Base-by-base conservation (phyloP, 306 rosid species). In the Vicia sativa region DNA sequence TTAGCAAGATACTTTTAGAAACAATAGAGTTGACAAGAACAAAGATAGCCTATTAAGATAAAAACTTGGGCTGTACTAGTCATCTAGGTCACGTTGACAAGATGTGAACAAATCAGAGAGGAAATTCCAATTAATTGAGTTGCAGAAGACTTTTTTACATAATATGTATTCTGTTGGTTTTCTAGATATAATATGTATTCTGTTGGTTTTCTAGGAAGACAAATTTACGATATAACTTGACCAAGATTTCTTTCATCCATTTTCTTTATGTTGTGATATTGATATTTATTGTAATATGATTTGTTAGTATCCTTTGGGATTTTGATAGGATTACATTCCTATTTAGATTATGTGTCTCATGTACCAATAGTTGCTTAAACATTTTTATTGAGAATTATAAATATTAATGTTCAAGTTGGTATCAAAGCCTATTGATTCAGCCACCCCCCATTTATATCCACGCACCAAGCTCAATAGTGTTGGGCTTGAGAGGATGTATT, bases 111-210 rank as follows among this genome's bases (percentile, higher is more conserved):
- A 58, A 13, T 21, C 23, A 9, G 21, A 15, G 8, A 43, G 50
- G 48, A 67, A 59, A 78, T 65, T 67, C 71, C 43, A 29, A n/a
- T 14, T 31, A 7, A 55, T 38, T 3, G 62, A 56, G 44, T 59
- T 44, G 21, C 72, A 9, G 6, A 16, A 67, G 34, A 42, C 62
- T 61, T 31, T 69, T 66, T 8, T n/a, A 6, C 21, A 53, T 29
- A 35, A 67, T 52, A 28, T n/a, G 15, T n/a, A 31, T 31, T 41
- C 57, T 42, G 64, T 23, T 68, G 21, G 46, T 53, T 31, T 62
- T 45, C 42, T 52, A 29, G 16, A 6, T 21, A 53, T 29, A 35
- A 67, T 52, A 28, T n/a, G 15, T n/a, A 31, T 31, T 41, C 57
- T 42, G 64, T 23, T 68, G 21, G 46, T 53, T 31, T 62, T 45